Evolutionary conservation across 345 rosid genomes (phyloP), one percentile per base, ranked within the genome.

Genomic region (Abelmoschus esculentus): DNA sequence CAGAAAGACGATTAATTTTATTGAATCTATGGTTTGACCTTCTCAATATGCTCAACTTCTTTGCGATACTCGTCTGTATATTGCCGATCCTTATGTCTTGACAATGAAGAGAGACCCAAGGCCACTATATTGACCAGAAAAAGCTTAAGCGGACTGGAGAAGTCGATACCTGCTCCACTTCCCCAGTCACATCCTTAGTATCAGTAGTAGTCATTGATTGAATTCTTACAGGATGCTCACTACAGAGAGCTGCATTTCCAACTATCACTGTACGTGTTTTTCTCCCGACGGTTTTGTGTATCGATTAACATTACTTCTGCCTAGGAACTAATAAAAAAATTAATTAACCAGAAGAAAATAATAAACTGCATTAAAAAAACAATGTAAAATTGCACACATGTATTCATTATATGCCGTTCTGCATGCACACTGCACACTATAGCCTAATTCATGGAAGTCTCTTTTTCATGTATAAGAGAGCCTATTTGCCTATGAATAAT

Each of bases 141-240:
- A 28, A 31, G 28, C 55, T 42, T 60, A 67, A 75, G 8, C 61
- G 14, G n/a, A 32, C 5, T 10, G 22, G 62, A 62, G 26, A 67
- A 38, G 28, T 26, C 69, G 49, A 59, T 78, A 93, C 98, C 97
- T 93, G 82, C 71, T 89, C 97, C 72, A 93, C 93, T 65, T 97
- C 91, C 19, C 73, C 96, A 78, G 96, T 82, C 74, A 91, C 81
- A 78, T 93, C 90, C 77, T 88, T 91, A 8, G 98, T 93, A 78
- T 93, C 95, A 0, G 81, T 73, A 57, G 97, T 93, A 66, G 98
- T 93, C 98, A 93, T 93, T 2, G 98, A 91, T 60, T 93, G 98
- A 75, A 93, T 82, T 76, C 96, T 86, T 49, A 93, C 80, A 5
- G 98, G 98, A 84, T 93, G 95, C 8, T 93, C 90, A 66, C 97